Percentiles rank a stretch among this genome's conserved stretches.
Conservation (phyloP, 805 yeast species). For the Wickerhamomyces chaumierensis region DNA sequence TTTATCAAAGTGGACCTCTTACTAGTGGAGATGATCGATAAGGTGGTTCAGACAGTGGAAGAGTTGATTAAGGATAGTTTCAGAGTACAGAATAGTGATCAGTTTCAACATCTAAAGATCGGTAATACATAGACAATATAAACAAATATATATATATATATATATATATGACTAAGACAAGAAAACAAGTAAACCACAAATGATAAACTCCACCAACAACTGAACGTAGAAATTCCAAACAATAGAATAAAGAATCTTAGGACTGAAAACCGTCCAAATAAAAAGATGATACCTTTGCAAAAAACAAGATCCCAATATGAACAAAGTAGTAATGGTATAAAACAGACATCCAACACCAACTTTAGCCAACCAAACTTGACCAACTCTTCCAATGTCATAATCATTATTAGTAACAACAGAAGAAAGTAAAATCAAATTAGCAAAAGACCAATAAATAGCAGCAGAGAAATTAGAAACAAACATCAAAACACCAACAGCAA, state of each 20-base stretch:
- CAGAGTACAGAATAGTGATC: neutral
- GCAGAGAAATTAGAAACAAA: constrained; percentile 79
- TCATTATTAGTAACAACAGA: too few relatives aligned
- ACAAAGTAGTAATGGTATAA: constrained; percentile 47
- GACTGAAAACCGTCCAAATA: constrained; percentile 97
- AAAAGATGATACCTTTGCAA: constrained; percentile 75
- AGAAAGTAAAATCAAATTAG: constrained; percentile 28
- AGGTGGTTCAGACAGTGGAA: constrained; percentile 21
- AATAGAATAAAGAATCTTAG: constrained; percentile 71
- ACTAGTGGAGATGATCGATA: constrained; percentile 46
- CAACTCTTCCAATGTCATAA: too few relatives aligned
- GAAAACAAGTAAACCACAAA: too few relatives aligned
- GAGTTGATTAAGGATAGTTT: constrained; percentile 11
- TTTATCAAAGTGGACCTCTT: constrained; percentile 30
- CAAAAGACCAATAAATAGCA: constrained; percentile 70
- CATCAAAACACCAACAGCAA: constrained; percentile 66
- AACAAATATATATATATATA: too few relatives aligned
- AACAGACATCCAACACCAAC: constrained; percentile 29
- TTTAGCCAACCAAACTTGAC: too few relatives aligned
- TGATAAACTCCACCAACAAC: constrained; percentile 17
- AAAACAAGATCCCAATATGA: constrained; percentile 58
- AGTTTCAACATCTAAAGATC: neutral
- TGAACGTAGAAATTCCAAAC: constrained; percentile 58
- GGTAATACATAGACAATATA: too few relatives aligned
- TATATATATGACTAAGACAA: too few relatives aligned